Evolutionary conservation across 331 rosid genomes (phyloP).

Genomic region (Quercus phellos): DNA sequence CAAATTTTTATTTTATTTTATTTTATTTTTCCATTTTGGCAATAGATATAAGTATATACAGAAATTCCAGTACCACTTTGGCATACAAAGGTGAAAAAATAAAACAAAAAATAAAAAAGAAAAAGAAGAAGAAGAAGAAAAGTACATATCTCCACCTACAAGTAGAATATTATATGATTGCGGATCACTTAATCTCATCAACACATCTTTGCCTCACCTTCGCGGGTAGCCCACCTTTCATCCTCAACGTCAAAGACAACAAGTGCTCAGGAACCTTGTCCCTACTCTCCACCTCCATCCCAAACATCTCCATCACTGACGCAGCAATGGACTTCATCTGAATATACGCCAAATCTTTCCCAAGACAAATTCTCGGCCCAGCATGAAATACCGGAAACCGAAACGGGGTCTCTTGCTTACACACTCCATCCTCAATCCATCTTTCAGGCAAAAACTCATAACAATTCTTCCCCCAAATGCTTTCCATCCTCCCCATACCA

Average conservation of each 20-base stretch:
- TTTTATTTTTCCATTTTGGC: too few relatives aligned
- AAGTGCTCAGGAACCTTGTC: constrained; percentile 30
- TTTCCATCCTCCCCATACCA: constrained; percentile 81
- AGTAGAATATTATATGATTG: too few relatives aligned
- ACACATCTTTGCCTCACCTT: constrained; percentile 6
- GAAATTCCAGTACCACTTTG: too few relatives aligned
- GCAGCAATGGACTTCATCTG: constrained; percentile 80
- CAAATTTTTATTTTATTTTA: too few relatives aligned
- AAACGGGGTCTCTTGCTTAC: constrained; percentile 40
- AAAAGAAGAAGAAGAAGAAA: too few relatives aligned
- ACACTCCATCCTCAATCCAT: constrained; percentile 59
- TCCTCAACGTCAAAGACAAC: constrained; percentile 50
- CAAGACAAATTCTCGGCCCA: constrained; percentile 72
- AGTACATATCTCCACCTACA: too few relatives aligned
- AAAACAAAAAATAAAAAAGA: too few relatives aligned
- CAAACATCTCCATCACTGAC: constrained; percentile 45
- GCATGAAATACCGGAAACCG: constrained; percentile 61
- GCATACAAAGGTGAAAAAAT: too few relatives aligned
- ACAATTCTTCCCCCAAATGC: constrained; percentile 55
- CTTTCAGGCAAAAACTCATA: constrained; percentile 48
- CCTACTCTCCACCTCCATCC: constrained; percentile 28
- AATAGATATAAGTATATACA: too few relatives aligned
- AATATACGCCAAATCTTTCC: constrained; percentile 65
- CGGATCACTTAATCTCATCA: neutral
- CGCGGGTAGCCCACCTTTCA: constrained; percentile 45